phyloP scores from a whole-genome alignment of 495 filamentous ascomycete genomes.

The Aspergillus wentii region DNA sequence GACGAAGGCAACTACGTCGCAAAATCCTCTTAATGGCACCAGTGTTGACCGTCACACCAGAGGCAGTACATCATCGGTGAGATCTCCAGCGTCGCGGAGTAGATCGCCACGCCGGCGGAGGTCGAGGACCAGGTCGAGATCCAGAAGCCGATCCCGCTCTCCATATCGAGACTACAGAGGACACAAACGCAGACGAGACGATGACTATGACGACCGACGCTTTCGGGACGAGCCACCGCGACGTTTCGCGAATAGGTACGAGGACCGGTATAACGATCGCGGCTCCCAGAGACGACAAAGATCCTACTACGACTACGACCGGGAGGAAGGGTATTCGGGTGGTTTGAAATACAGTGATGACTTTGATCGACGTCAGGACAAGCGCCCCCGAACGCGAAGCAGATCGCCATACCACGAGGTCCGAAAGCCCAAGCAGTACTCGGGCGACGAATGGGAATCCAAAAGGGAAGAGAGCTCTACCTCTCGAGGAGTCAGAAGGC shows the following conservation, averaged over 20 bases:
- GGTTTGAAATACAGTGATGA: constrained; percentile 52
- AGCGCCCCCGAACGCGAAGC: constrained; percentile 64
- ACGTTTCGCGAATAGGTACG: constrained; percentile 31
- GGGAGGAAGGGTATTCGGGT: constrained; percentile 43
- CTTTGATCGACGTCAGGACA: constrained; percentile 53
- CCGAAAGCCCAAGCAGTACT: constrained; percentile 39
- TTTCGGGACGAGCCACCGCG: constrained; percentile 47
- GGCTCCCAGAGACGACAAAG: constrained; percentile 27
- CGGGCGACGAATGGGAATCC: constrained; percentile 29
- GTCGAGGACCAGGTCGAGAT: constrained; percentile 33
- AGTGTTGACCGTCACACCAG: constrained; percentile 72
- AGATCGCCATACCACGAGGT: constrained; percentile 46
- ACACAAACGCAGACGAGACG: constrained; percentile 66
- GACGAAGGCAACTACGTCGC: constrained; percentile 71
- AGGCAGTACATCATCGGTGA: constrained; percentile 43
- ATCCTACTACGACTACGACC: constrained; percentile 65
- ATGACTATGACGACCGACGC: constrained; percentile 48
- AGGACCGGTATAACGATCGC: constrained; percentile 28
- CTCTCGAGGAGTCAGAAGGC: constrained; percentile 20
- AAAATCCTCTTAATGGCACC: constrained; percentile 66
- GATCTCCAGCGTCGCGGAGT: constrained; percentile 43
- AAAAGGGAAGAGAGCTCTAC: constrained; percentile 13
- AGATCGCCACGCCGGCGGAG: constrained; percentile 36
- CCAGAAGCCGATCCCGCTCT: constrained; percentile 37
- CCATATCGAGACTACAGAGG: constrained; percentile 47